These are phyloP conservation scores for Cyclostephanos tholiformis DNA, from an alignment of 108 stramenopile species.

Conservation along the genomic window DNA sequence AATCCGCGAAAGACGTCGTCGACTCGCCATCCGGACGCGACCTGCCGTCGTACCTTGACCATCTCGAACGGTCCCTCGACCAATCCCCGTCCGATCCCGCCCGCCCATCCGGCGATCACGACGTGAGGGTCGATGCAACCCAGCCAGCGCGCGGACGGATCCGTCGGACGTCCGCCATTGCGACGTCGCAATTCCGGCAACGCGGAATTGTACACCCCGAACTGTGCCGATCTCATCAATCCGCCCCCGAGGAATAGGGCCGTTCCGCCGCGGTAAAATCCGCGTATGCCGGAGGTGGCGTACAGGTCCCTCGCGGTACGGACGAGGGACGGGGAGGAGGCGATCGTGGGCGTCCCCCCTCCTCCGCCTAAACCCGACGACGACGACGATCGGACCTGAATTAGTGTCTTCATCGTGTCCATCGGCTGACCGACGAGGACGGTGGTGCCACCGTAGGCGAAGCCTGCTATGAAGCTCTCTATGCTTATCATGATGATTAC, in stretches of 20 bases:
- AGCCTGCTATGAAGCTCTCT: constrained; percentile 78
- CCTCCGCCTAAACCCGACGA: background rate
- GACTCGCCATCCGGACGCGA: constrained; percentile 56
- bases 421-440: constrained; percentile 86
- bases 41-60: constrained; percentile 79
- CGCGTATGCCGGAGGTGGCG: constrained; percentile 55
- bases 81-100: constrained; percentile 78
- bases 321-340: constrained; percentile 29
- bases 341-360: background rate
- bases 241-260: constrained; percentile 80
- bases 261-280: constrained; percentile 75
- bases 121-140: constrained; percentile 73
- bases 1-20: constrained; percentile 71
- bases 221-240: constrained; percentile 84
- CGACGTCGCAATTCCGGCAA: constrained; percentile 49
- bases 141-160: constrained; percentile 35
- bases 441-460: constrained; percentile 78
- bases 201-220: constrained; percentile 72
- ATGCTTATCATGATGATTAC: constrained; percentile 17
- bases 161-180: constrained; percentile 30
- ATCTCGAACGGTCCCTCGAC: constrained; percentile 85
- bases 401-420: constrained; percentile 80
- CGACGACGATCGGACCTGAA: constrained; percentile 47
- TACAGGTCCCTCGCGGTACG: constrained; percentile 59
- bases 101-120: constrained; percentile 72